Evolutionary conservation across 306 rosid genomes (phyloP).

Genomic region (Cajanus cajan): DNA sequence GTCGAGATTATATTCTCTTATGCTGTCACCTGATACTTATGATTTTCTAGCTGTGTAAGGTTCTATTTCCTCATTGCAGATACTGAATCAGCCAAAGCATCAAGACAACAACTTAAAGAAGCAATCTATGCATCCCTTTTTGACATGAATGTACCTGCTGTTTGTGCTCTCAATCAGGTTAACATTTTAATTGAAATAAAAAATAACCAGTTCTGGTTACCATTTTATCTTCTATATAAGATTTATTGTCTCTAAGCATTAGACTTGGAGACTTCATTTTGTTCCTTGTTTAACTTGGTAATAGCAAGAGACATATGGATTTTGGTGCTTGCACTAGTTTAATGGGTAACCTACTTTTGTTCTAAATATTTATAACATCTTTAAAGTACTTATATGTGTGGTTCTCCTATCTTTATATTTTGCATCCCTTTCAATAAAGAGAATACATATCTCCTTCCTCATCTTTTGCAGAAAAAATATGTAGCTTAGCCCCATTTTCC

Average conservation of each 20-base stretch:
- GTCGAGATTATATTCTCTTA: not conserved
- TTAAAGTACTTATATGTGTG: not conserved
- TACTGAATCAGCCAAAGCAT: constrained; percentile 79
- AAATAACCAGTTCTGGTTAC: not conserved
- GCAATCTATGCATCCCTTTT: constrained; percentile 58
- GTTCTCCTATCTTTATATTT: not conserved
- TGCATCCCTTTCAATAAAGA: not conserved
- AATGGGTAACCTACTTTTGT: not conserved
- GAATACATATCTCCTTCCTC: not conserved
- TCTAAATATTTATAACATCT: not conserved
- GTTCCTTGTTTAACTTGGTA: constrained; percentile 8
- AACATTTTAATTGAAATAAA: not conserved
- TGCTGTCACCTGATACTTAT: not conserved
- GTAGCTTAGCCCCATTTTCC: not conserved
- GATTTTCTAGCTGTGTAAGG: not conserved
- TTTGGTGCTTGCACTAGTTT: not conserved
- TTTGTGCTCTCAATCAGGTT: constrained; percentile 87
- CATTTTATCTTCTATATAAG: not conserved
- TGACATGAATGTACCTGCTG: constrained; percentile 80
- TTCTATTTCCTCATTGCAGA: constrained; percentile 41
- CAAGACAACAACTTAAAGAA: constrained; percentile 76
- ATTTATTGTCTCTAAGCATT: constrained; percentile 4
- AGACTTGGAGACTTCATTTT: constrained; percentile 11
- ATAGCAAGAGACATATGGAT: constrained; percentile 6
- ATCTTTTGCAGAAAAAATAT: not conserved